Evolutionary conservation across 2,329 filamentous ascomycete genomes (phyloP).

Genomic region (Cadophora sp.): DNA sequence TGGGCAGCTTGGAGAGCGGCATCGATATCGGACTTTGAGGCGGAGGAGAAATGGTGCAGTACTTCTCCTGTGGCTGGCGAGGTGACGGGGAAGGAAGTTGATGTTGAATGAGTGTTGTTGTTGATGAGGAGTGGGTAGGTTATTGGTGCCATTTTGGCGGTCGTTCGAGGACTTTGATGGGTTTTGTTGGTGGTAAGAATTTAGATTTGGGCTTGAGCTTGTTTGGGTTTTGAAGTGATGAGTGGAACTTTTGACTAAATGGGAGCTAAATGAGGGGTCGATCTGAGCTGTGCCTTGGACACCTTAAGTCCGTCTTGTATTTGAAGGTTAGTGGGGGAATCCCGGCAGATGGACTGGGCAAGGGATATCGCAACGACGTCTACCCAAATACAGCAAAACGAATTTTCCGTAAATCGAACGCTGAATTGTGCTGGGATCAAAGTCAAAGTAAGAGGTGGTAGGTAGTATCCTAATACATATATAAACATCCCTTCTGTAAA

Average conservation of each 20-base stretch:
- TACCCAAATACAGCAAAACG: background rate
- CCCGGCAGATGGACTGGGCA: background rate
- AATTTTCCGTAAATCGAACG: background rate
- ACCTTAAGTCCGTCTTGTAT: background rate
- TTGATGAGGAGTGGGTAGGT: slow-evolving; percentile 50
- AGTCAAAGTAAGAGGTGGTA: background rate
- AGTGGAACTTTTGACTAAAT: background rate
- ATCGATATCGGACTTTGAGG: slow-evolving; percentile 61
- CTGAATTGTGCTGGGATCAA: background rate
- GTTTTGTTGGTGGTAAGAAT: background rate
- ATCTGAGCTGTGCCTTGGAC: background rate
- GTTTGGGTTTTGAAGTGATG: background rate
- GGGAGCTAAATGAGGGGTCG: background rate
- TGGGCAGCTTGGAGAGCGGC: slow-evolving; percentile 61
- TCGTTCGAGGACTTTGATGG: background rate
- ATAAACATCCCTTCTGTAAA: too few relatives aligned
- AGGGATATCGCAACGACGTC: background rate
- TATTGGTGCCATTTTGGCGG: background rate
- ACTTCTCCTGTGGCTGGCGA: slow-evolving; percentile 60
- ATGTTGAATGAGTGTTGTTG: slow-evolving; percentile 52
- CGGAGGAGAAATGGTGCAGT: slow-evolving; percentile 62
- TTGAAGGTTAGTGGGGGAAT: background rate
- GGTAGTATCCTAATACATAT: background rate
- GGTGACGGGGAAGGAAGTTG: slow-evolving; percentile 60
- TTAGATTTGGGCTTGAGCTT: background rate